Evolutionary conservation across 305 asterid species (phyloP).

Genomic region (Lippia alba): DNA sequence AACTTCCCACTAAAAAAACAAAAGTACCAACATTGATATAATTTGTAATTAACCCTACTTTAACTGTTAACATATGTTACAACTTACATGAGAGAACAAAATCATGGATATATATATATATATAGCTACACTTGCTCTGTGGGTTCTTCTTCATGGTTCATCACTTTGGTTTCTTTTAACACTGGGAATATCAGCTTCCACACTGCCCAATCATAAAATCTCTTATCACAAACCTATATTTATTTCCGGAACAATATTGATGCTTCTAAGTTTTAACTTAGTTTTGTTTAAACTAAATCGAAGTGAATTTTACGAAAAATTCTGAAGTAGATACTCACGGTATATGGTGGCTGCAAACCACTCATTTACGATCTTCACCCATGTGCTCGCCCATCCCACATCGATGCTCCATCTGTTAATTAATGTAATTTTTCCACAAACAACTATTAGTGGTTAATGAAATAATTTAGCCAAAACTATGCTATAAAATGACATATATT

Average conservation of each 20-base stretch:
- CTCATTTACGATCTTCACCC: constrained; percentile 91
- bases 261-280: no score
- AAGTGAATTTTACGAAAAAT: no score
- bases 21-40: no score
- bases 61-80: no score
- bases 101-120: constrained; percentile 26
- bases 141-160: constrained; percentile 56
- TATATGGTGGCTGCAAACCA: constrained; percentile 95
- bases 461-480: not conserved
- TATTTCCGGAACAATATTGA: no score
- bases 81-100: constrained; percentile 37
- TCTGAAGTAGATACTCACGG: constrained; percentile 45
- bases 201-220: constrained; percentile 50
- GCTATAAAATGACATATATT: not conserved
- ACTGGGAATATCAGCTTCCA: constrained; percentile 88
- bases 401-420: constrained; percentile 84
- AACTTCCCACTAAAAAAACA: no score
- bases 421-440: not conserved
- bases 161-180: constrained; percentile 60
- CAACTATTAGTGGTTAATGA: not conserved
- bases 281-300: no score
- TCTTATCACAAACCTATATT: not conserved
- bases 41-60: no score
- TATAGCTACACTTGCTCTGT: constrained; percentile 42
- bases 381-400: constrained; percentile 94